A percentile compares a stretch with the other conserved stretches of the same genome.
These are phyloP conservation scores for Epichloe amarillans DNA, from an alignment of 2,329 filamentous ascomycete species.

Conservation along the genomic window DNA sequence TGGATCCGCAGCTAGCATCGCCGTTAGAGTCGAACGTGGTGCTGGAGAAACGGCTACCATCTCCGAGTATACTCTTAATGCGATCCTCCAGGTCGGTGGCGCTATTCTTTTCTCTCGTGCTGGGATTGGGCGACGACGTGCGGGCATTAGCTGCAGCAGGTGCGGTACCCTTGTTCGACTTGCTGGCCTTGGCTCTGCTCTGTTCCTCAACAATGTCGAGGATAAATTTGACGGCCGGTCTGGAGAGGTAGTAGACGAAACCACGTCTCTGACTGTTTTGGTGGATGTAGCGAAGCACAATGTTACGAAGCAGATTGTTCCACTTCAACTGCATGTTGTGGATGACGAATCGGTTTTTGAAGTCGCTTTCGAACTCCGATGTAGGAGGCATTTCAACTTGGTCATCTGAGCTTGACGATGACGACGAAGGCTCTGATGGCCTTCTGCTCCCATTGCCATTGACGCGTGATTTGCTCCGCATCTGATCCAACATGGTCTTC, in stretches of 20 bases:
- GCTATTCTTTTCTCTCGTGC: slow-evolving; percentile 41
- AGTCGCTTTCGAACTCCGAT: slow-evolving; percentile 81
- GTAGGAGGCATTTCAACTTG: slow-evolving; percentile 54
- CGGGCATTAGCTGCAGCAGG: slow-evolving; percentile 16
- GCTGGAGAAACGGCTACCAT: slow-evolving; percentile 66
- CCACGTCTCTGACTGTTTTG: slow-evolving; percentile 92
- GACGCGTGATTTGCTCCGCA: slow-evolving; percentile 24
- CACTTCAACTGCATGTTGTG: slow-evolving; percentile 97
- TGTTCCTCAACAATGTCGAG: slow-evolving; percentile 95
- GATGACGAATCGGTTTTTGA: slow-evolving; percentile 95
- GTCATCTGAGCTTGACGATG: slow-evolving; percentile 10
- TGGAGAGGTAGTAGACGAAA: slow-evolving; percentile 95
- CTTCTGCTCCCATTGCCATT: slow-evolving; percentile 14
- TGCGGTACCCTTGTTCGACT: slow-evolving; percentile 13
- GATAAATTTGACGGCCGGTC: slow-evolving; percentile 93
- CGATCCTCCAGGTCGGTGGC: slow-evolving; percentile 62
- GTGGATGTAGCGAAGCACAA: slow-evolving; percentile 92
- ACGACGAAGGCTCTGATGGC: slow-evolving; percentile 23
- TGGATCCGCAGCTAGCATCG: slow-evolving; percentile 26
- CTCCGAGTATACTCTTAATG: slow-evolving; percentile 72
- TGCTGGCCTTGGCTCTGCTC: slow-evolving; percentile 48
- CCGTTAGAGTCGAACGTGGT: slow-evolving; percentile 19
- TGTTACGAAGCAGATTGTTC: slow-evolving; percentile 93
- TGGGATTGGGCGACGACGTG: slow-evolving; percentile 24
- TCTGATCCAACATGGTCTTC: slow-evolving; percentile 42